Evolutionary conservation across 495 filamentous ascomycete genomes (phyloP).

Genomic region (Neurospora sp.): DNA sequence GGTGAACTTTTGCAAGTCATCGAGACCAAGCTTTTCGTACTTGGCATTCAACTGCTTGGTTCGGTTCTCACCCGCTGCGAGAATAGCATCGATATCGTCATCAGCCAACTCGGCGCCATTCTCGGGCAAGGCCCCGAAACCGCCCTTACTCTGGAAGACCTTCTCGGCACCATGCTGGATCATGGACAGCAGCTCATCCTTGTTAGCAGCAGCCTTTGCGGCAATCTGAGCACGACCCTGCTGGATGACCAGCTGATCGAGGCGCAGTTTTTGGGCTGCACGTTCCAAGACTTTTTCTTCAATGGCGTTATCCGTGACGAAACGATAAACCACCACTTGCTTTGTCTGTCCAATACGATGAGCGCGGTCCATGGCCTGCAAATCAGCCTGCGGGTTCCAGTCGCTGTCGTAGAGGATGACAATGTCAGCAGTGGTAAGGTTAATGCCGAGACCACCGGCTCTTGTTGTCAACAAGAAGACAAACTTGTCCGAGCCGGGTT

Average conservation of each 20-base stretch:
- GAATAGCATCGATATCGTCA: constrained; percentile 80
- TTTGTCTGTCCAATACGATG: constrained; percentile 99
- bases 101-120: constrained; percentile 60
- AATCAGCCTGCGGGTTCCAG: constrained; percentile 97
- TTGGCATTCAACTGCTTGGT: constrained; percentile 83
- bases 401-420: constrained; percentile 98
- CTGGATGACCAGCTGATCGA: constrained; percentile 98
- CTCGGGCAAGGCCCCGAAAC: constrained; percentile 43
- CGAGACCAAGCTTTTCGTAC: constrained; percentile 96
- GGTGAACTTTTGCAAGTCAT: constrained; percentile 95
- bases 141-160: constrained; percentile 65
- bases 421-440: constrained; percentile 90
- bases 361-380: constrained; percentile 97
- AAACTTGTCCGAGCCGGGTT: constrained; percentile 88
- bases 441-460: constrained; percentile 96
- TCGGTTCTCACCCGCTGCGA: constrained; percentile 77
- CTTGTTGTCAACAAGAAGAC: constrained; percentile 95
- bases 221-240: constrained; percentile 93
- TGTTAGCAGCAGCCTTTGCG: constrained; percentile 75
- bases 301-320: constrained; percentile 95
- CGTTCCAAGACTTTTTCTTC: constrained; percentile 98
- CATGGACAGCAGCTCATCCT: constrained; percentile 94
- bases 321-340: constrained; percentile 91
- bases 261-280: constrained; percentile 91
- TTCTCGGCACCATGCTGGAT: constrained; percentile 98